Evolutionary conservation across 331 rosid species (phyloP), one percentile per base, ranked within the genome.

Genomic region (Pyracantha coccinea): DNA sequence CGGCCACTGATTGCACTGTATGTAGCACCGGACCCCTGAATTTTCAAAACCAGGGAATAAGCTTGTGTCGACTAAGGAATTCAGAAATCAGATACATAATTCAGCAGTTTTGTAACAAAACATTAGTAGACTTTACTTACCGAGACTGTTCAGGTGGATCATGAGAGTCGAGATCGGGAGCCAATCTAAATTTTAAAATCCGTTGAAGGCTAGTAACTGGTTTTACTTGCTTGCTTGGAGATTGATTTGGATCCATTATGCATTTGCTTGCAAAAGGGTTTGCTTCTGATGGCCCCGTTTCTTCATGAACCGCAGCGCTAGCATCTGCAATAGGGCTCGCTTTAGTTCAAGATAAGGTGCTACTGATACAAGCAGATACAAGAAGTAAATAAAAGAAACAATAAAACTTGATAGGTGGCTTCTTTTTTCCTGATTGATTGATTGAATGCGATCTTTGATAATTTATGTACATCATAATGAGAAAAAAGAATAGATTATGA

Each of bases 281-380:
- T 65, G 50, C 82, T 75, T 93, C 92, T 20, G 97, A 89, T 60
- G 96, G 93, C 23, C 89, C 90, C 1, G 85, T 79, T 83, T 89
- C 96, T 83, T 87, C 86, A 82, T 88, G 90, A 83, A 80, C 85
- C 73, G 77, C 82, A 15, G 90, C 81, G 20, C 78, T 53, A 62
- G 32, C 24, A 65, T 84, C 93, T 90, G 82, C 86, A 84, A 74
- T 60, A 8, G 52, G 71, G 58, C 21, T 23, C 24, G 9, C 54
- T 12, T 54, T 31, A 73, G 20, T n/a, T 19, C 61, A 32, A 64
- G 4, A 38, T 38, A 47, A 1, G 58, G 0, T 6, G 23, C 29
- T 17, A 33, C 11, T 27, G 27, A 29, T n/a, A 50, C 20, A 71
- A 16, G 50, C 12, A 20, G 50, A 70, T 53, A 12, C 2, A 4